Evolutionary conservation across 495 filamentous ascomycete species (phyloP), one percentile per base, ranked within the genome.

Genomic region (Tuber indicum): DNA sequence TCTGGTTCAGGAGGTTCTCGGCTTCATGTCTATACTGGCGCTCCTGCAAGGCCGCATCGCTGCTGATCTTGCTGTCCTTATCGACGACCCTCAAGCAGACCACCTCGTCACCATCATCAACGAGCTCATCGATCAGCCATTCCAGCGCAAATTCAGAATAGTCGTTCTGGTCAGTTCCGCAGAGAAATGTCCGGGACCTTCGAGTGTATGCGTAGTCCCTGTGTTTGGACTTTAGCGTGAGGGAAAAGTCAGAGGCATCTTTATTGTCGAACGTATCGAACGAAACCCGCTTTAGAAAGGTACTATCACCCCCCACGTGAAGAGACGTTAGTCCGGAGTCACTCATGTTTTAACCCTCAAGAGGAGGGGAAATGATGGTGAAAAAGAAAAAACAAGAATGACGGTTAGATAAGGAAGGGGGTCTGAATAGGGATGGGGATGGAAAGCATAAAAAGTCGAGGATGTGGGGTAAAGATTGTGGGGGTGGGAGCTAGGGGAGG

Each of bases 81-180:
- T 97, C 95, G 58, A 98, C 89, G 9, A 97, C 96, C 46, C 93
- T 88, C 58, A 99, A 88, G 85, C 96, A 99, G 47, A 99, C 91
- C 73, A 99, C 92, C 85, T 98, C 93, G 82, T 99, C 96, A 17
- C 96, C 96, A 84, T 98, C 96, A 81, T 98, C 95, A 36, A 98
- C 94, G 78, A 98, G 87, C 83, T 97, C 94, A 82, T 96, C 93
- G 43, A 99, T 89, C 71, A 98, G 88, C 94, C 94, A 99, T 83
- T 96, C 91, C 19, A 99, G 87, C 14, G 96, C 96, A 86, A 93
- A 96, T 72, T 98, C 94, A 32, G 95, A 97, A 85, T 98, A 98
- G 75, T 93, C 90, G 81, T 98, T 96, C 83, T 96, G 92, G 84
- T 99, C 96, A 45, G 94, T 93, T 2, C 96, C 96, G 74, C 94